These are phyloP conservation scores for Thuidium tamariscinum DNA, from an alignment of 225 moss, liverwort and hornwort species.

Conservation along the genomic window DNA sequence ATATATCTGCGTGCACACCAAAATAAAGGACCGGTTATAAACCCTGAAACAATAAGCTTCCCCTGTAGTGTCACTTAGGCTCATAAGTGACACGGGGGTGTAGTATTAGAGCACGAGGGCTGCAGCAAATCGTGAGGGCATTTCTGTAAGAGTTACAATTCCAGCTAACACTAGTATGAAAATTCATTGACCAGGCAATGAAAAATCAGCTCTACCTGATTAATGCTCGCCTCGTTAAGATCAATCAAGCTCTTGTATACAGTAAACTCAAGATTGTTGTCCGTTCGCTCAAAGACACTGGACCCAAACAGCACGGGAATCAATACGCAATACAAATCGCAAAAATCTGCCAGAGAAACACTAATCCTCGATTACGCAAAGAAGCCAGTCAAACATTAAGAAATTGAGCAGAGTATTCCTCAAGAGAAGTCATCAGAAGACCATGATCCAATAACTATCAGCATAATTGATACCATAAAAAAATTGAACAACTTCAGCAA, in stretches of 20 bases:
- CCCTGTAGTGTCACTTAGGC: background rate
- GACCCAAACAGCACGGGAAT: background rate
- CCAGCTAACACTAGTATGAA: background rate
- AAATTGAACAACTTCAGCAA: background rate
- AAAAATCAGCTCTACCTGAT: slow-evolving; percentile 20
- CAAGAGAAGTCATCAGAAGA: background rate
- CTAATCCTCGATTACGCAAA: background rate
- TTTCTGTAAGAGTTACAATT: background rate
- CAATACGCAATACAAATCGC: background rate
- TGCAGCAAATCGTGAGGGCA: background rate
- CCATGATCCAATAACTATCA: background rate
- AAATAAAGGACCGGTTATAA: background rate
- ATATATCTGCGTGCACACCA: slow-evolving; percentile 10
- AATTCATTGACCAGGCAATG: background rate
- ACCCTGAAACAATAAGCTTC: background rate
- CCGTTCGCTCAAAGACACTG: slow-evolving; percentile 23
- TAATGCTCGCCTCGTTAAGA: slow-evolving; percentile 21
- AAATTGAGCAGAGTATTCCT: background rate
- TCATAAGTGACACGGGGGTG: background rate
- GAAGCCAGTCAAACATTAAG: background rate
- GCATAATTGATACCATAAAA: background rate
- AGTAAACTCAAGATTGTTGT: slow-evolving; percentile 1
- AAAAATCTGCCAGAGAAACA: background rate
- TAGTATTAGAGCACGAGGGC: background rate
- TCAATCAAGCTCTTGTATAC: slow-evolving; percentile 21